Conservation (phyloP, 2,329 filamentous ascomycete species). For the Fusarium sp. region DNA sequence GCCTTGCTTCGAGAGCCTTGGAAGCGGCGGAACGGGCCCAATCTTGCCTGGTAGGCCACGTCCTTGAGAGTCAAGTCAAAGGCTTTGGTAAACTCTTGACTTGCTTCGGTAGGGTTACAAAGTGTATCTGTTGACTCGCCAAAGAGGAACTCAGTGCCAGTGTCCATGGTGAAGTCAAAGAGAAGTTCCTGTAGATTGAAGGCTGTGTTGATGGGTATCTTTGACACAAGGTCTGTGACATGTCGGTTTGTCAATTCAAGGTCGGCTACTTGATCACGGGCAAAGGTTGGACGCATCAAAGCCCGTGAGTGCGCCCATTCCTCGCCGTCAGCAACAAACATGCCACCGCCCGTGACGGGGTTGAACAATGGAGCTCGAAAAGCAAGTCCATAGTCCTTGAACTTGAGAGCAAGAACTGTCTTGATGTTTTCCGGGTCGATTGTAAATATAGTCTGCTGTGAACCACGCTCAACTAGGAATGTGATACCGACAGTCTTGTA, state of each 20-base stretch:
- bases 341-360: background rate
- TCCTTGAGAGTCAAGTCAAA: background rate
- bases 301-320: background rate
- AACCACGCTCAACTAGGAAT: background rate
- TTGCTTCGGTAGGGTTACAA: background rate
- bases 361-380: background rate
- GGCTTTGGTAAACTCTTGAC: background rate
- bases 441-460: background rate
- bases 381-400: background rate
- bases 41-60: background rate
- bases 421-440: background rate
- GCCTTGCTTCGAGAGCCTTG: background rate
- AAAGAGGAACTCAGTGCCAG: background rate
- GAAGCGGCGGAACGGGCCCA: background rate
- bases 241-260: background rate
- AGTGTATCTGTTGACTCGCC: background rate
- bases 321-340: background rate
- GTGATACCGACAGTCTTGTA: background rate
- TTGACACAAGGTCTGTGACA: background rate
- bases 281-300: background rate
- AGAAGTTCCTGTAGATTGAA: background rate
- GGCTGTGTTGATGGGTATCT: background rate
- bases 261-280: background rate
- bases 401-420: background rate
- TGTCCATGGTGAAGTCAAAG: background rate